Percentiles rank a stretch among this genome's conserved stretches.
Evolutionary conservation across 2,329 filamentous ascomycete genomes (phyloP).

Genomic region (Orbilia quercus): DNA sequence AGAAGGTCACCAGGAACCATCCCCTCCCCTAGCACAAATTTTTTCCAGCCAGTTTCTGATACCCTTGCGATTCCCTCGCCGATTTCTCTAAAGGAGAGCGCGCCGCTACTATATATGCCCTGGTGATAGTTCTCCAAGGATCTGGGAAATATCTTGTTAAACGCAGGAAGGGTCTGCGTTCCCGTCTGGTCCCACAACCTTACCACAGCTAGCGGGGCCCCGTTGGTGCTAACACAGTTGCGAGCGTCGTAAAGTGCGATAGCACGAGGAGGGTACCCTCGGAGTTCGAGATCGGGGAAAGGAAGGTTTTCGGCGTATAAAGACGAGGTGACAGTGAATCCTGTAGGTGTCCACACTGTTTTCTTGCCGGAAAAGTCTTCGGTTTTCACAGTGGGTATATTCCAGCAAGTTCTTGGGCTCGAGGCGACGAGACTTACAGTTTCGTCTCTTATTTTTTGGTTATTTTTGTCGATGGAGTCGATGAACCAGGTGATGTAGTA

Average conservation of each 20-base stretch:
- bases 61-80: neutral
- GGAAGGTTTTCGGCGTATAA: neutral
- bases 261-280: conserved; percentile 22
- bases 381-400: conserved; percentile 12
- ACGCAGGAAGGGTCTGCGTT: conserved; percentile 15
- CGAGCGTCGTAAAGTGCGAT: conserved; percentile 11
- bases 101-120: conserved; percentile 7
- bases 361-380: neutral
- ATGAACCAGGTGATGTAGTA: conserved; percentile 24
- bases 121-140: neutral
- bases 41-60: neutral
- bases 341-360: conserved; percentile 10
- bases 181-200: conserved; percentile 27
- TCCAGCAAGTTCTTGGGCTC: conserved; percentile 6
- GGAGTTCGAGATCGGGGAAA: neutral
- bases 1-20: conserved; percentile 6
- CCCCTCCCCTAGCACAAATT: neutral
- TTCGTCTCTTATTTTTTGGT: neutral
- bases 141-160: neutral
- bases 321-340: conserved; percentile 19
- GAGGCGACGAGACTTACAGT: neutral
- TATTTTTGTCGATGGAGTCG: neutral
- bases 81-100: conserved; percentile 16
- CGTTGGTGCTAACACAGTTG: neutral
- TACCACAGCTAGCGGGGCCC: conserved; percentile 3